These are phyloP conservation scores for Glycine latifolia DNA, from an alignment of 306 rosid species.

Conservation along the genomic window DNA sequence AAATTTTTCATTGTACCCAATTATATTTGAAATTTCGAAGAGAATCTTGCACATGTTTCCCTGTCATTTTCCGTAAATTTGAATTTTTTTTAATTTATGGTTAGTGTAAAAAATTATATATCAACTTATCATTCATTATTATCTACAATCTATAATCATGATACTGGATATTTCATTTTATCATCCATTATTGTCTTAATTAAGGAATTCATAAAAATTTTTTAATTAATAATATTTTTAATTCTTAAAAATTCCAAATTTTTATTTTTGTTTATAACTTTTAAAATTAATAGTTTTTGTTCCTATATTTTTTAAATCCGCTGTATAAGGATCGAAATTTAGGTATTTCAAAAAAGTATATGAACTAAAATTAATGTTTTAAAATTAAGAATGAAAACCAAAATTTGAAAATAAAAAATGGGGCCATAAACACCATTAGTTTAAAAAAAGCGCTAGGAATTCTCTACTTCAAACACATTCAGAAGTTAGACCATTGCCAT, in stretches of 20 bases:
- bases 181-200: not conserved
- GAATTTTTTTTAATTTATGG: not conserved
- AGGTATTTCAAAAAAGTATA: not conserved
- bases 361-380: too few relatives aligned
- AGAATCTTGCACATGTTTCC: not conserved
- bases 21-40: slow-evolving; percentile 62
- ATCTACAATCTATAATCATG: not conserved
- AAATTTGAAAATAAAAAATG: too few relatives aligned
- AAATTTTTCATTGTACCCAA: slow-evolving; percentile 29
- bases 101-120: not conserved
- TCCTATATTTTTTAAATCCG: not conserved
- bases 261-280: not conserved
- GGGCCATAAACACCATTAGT: not conserved
- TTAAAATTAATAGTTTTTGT: not conserved
- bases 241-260: not conserved
- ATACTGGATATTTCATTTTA: not conserved
- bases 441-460: not conserved
- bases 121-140: not conserved
- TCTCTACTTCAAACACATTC: too few relatives aligned
- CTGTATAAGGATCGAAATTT: not conserved
- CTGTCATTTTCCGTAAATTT: not conserved
- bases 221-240: not conserved
- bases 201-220: not conserved
- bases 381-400: too few relatives aligned
- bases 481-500: too few relatives aligned